Evolutionary conservation across 441 rosid species (phyloP), one percentile per base, ranked within the genome.

Genomic region (Bocquillonia castaneifolia): DNA sequence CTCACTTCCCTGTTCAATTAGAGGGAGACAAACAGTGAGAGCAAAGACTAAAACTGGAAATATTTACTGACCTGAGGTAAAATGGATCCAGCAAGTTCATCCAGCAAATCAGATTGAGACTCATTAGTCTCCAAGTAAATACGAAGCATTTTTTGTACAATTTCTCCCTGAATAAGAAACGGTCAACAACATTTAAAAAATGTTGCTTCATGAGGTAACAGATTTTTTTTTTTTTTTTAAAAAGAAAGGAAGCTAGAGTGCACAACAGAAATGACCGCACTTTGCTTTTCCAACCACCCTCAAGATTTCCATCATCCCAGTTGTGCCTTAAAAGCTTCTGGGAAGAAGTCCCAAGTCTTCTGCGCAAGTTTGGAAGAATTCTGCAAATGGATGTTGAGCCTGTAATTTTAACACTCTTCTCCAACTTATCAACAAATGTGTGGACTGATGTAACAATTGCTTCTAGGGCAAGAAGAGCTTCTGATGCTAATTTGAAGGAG

Each of bases 241-340:
- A 76, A 23, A 32, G 42, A 58, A 67, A 56, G 25, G 62, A 40
- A 68, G 52, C 31, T 54, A 53, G 53, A 64, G 54, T 54, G 50
- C 61, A 68, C 51, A 66, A 63, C 22, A 71, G 53, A 54, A 55
- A 73, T 51, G 42, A 44, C 74, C 87, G 42, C 77, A 91, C 97
- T 78, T 86, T 88, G 77, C 81, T 85, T 87, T 86, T 91, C 86
- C 88, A 82, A 58, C 88, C 87, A 72, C 82, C 80, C 74, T 89
- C 94, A 68, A 78, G 78, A 66, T 72, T 83, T 73, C 76, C 80
- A 32, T 66, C 70, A 64, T 79, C 69, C 97, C 96, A 89, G 47
- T 77, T 68, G 75, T 86, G 82, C 70, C 73, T 83, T 64, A 89
- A 72, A 69, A 91, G 81, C 72, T 86, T 91, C 75, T 80, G 83